Conservation (phyloP, 2,329 filamentous ascomycete genomes). For the Botrytis fabae region DNA sequence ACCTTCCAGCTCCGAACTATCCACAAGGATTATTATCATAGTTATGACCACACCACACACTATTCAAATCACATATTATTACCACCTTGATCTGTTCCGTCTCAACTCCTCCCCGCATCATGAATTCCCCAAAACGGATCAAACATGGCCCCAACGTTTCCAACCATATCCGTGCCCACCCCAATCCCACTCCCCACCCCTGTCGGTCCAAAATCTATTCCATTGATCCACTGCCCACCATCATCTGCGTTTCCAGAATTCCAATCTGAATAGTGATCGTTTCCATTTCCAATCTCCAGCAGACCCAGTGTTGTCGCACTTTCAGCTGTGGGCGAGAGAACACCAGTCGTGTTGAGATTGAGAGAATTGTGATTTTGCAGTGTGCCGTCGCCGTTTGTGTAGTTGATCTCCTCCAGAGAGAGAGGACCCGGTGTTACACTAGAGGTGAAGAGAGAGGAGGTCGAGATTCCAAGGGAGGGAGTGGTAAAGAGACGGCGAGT, state of each 20-base stretch:
- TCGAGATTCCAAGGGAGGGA: background rate
- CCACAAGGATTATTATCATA: background rate
- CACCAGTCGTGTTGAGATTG: background rate
- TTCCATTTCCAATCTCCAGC: constrained; percentile 3
- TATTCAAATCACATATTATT: background rate
- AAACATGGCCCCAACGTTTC: constrained; percentile 8
- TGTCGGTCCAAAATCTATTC: background rate
- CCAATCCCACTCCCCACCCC: background rate
- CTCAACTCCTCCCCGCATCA: background rate
- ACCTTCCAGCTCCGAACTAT: no score
- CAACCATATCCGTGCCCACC: background rate
- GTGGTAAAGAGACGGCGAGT: background rate
- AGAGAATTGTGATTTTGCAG: background rate
- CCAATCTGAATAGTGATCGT: constrained; percentile 13
- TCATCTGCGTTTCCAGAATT: background rate
- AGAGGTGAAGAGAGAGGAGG: background rate
- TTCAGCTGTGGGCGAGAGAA: constrained; percentile 1
- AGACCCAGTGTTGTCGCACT: background rate
- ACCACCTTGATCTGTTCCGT: background rate
- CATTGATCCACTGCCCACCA: constrained; percentile 7
- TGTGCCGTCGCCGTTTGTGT: background rate
- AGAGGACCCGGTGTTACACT: background rate
- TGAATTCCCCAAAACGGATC: constrained; percentile 8
- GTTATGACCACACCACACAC: background rate
- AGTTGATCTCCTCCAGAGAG: background rate